Conservation (phyloP, 1,139 yeast genomes). For the Saccharomyces pastorianus region DNA sequence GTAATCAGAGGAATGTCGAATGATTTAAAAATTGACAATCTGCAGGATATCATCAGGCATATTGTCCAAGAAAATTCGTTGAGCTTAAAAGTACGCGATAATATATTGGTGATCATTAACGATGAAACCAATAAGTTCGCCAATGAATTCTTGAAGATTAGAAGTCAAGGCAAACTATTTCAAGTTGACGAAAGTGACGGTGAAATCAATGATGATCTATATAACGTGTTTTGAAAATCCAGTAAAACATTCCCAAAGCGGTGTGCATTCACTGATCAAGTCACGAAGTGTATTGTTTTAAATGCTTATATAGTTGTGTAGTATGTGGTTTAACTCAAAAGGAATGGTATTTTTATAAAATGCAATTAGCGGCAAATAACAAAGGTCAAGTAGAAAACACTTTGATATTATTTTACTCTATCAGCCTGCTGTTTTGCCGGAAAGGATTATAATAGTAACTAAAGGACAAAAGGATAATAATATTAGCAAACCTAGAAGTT, state of each 20-base stretch:
- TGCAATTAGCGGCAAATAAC: no score
- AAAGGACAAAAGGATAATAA: no score
- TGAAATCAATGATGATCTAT: background rate
- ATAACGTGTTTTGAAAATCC: background rate
- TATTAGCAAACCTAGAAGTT: background rate
- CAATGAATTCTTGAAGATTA: slow-evolving; percentile 32
- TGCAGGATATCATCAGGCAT: slow-evolving; percentile 52
- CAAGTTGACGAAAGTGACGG: slow-evolving; percentile 22
- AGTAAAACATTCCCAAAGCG: no score
- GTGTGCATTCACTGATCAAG: no score
- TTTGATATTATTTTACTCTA: no score
- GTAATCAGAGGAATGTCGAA: slow-evolving; percentile 60
- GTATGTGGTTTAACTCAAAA: no score
- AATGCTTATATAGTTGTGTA: no score
- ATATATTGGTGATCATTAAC: slow-evolving; percentile 55
- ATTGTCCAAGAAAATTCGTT: slow-evolving; percentile 62
- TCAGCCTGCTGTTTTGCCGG: no score
- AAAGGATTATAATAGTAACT: background rate
- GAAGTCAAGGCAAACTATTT: slow-evolving; percentile 41
- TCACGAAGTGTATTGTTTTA: no score
- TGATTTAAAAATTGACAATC: slow-evolving; percentile 54
- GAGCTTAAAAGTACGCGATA: slow-evolving; percentile 48
- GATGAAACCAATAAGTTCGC: slow-evolving; percentile 47
- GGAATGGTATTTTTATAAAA: no score
- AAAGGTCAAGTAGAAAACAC: no score